Evolutionary conservation across 2,329 filamentous ascomycete species (phyloP), one percentile per base, ranked within the genome.

Genomic region (Epichloe aotearoae): DNA sequence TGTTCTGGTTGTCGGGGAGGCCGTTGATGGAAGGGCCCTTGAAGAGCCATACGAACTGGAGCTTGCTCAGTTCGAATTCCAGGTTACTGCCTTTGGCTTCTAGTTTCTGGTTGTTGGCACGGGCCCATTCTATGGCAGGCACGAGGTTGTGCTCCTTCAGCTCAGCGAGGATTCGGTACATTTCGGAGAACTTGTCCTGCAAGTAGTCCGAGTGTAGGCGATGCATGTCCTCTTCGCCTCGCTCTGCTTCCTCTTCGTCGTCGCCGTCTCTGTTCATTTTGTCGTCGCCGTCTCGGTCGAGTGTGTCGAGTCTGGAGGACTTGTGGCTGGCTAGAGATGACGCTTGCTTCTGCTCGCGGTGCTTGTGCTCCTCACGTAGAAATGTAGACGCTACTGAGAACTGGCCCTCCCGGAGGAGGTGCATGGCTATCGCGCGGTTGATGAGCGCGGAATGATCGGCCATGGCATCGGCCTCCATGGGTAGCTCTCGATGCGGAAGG

Each of bases 391-490:
- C 91, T 2, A 95, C 90, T 20, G 76, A 77, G 66, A 98, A 98
- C 63, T 95, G 86, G 46, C 93, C 93, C 69, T 97, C 91, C 40
- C 93, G 86, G 39, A 98, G 77, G 20, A 98, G 77, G 63, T 98
- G 93, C 89, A 97, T 96, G 10, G 87, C 87, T 59, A 98, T 94
- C 6, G 93, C 91, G 51, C 90, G 82, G 68, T 96, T 94, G 63
- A 97, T 88, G 12, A 96, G 75, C 15, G 77, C 73, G 4, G 85
- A 77, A 57, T 94, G 82, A 19, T 83, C 78, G 1, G 80, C 82
- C 66, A 96, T 81, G 36, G 83, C 84, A 66, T 95, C 88, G 60
- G 88, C 83, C 52, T 90, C 86, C 61, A 82, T 85, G 14, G 83
- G 86, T 0, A 91, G 80, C 14, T 86, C 73, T 14, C 82, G 80